A percentile compares a stretch with the other conserved stretches of the same genome.
Conservation (phyloP, 2,329 filamentous ascomycete species). For the Arthroderma sp. region DNA sequence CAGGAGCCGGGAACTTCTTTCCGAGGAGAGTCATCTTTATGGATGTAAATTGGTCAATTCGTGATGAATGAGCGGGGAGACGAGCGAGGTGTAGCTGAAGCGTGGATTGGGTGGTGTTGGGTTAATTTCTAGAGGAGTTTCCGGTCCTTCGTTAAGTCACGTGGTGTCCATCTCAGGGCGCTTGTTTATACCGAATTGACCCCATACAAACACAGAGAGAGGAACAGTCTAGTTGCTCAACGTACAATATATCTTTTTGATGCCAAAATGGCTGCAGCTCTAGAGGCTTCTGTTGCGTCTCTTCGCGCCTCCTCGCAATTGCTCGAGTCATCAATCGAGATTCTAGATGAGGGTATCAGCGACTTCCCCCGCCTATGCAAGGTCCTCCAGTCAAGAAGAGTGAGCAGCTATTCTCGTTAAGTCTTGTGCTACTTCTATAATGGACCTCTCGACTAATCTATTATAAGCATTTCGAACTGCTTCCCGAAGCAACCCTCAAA, state of each 20-base stretch:
- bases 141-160: slow-evolving; percentile 7
- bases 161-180: slow-evolving; percentile 1
- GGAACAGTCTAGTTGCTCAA: not conserved
- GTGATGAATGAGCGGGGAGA: not conserved
- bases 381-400: slow-evolving; percentile 49
- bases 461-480: slow-evolving; percentile 74
- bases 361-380: slow-evolving; percentile 51
- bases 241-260: not conserved
- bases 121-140: slow-evolving; percentile 6
- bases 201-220: not conserved
- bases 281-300: slow-evolving; percentile 48
- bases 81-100: not conserved
- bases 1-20: slow-evolving; percentile 70
- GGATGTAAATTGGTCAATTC: not conserved
- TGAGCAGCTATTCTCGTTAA: slow-evolving; percentile 22
- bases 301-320: slow-evolving; percentile 48
- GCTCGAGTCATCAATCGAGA: slow-evolving; percentile 50
- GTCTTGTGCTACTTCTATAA: not conserved
- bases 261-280: slow-evolving; percentile 30
- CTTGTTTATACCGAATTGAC: no score
- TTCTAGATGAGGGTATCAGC: slow-evolving; percentile 48
- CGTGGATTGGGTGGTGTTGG: slow-evolving; percentile 3
- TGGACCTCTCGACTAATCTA: not conserved
- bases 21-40: slow-evolving; percentile 63
- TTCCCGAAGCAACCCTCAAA: slow-evolving; percentile 70